phyloP scores from a whole-genome alignment of 768 basidiomycete genomes.

The Mycena pura region DNA sequence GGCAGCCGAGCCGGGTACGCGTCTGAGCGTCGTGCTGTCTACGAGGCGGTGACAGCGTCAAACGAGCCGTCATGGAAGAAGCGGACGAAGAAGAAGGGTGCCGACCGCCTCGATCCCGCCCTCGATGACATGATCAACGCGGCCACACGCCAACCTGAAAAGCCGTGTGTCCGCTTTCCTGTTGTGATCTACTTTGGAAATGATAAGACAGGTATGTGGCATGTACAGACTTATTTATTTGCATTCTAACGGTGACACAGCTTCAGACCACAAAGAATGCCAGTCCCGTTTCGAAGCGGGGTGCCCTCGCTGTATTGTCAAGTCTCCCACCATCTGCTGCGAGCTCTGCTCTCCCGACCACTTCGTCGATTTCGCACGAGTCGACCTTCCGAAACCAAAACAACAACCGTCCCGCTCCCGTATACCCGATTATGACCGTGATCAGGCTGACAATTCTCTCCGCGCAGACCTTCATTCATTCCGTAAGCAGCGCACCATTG shows the following conservation, averaged over 20 bases:
- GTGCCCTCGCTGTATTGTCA: not conserved
- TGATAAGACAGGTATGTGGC: not conserved
- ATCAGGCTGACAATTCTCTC: not conserved
- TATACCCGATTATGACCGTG: not conserved
- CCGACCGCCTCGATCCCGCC: not conserved
- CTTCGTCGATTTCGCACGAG: not conserved
- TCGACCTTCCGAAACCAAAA: not conserved
- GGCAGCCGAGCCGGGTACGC: not conserved
- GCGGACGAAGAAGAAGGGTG: not conserved
- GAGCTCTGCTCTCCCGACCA: not conserved
- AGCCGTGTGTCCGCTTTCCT: not conserved
- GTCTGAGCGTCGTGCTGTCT: not conserved
- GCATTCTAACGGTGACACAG: not conserved
- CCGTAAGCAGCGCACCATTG: not conserved
- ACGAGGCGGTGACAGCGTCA: not conserved
- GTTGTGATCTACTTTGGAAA: not conserved
- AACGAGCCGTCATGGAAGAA: not conserved
- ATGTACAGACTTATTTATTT: no score
- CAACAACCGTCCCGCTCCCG: not conserved
- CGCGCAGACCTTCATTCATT: not conserved
- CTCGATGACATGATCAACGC: conserved; percentile 7
- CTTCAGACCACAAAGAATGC: not conserved
- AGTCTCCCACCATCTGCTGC: not conserved
- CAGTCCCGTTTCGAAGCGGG: not conserved
- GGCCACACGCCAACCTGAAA: not conserved